phyloP scores from a whole-genome alignment of 257 asterid genomes.

The Plantago major region DNA sequence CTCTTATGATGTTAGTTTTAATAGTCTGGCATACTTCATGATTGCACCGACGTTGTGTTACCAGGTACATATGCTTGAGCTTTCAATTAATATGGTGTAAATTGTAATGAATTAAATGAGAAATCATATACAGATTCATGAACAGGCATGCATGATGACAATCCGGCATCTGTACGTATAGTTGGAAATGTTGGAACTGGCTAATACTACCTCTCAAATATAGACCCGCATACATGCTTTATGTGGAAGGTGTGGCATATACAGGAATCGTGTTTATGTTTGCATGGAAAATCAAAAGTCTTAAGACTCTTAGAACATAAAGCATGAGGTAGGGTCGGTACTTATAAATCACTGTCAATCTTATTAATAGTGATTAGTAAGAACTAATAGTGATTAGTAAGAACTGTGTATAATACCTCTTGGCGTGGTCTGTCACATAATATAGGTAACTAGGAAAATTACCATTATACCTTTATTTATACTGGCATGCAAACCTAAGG shows the following conservation, averaged over 20 bases:
- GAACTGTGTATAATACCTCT: neutral
- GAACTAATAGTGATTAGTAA: neutral
- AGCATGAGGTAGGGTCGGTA: neutral
- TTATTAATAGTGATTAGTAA: neutral
- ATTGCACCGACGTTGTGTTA: constrained; percentile 96
- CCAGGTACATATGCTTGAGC: constrained; percentile 52
- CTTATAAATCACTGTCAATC: neutral
- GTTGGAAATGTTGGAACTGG: neutral
- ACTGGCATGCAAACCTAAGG: neutral
- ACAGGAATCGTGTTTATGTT: no score
- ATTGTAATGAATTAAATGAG: constrained; percentile 10
- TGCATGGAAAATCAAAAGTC: no score
- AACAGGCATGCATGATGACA: constrained; percentile 6
- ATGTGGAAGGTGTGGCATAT: neutral
- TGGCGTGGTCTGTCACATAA: neutral
- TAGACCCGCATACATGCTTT: constrained; percentile 3
- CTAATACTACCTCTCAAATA: neutral
- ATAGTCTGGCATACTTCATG: constrained; percentile 82
- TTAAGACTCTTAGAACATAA: no score
- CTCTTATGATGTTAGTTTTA: constrained; percentile 57
- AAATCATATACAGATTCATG: constrained; percentile 9
- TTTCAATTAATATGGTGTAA: constrained; percentile 1
- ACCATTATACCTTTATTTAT: constrained; percentile 6
- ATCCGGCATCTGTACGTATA: constrained; percentile 1
- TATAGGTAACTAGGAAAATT: neutral